These are phyloP conservation scores for Serendipita vermifera DNA, from an alignment of 768 basidiomycete genomes.

Conservation along the genomic window DNA sequence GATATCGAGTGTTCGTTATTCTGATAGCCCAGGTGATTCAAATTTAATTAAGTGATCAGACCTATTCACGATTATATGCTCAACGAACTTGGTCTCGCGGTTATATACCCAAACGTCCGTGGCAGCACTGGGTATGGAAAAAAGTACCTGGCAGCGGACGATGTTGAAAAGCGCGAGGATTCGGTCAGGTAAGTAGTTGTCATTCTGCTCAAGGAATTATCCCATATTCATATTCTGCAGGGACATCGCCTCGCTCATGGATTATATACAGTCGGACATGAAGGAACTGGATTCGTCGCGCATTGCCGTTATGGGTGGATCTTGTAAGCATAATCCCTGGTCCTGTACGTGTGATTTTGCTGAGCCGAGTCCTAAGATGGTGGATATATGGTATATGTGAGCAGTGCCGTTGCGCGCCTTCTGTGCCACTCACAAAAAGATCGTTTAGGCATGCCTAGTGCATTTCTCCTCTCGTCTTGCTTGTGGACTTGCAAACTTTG, in stretches of 20 bases:
- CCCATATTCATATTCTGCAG: constrained; percentile 15
- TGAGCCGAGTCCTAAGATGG: constrained; percentile 21
- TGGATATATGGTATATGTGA: constrained; percentile 31
- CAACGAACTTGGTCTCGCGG: constrained; percentile 29
- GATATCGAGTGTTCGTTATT: constrained; percentile 23
- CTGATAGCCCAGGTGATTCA: neutral
- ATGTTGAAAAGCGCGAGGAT: constrained; percentile 32
- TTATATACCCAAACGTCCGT: constrained; percentile 33
- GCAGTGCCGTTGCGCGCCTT: too few species aligned
- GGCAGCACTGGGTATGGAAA: constrained; percentile 33
- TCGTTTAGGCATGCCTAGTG: constrained; percentile 27
- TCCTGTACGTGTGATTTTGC: neutral
- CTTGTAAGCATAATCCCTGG: constrained; percentile 22
- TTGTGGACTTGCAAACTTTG: constrained; percentile 32
- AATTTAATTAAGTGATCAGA: neutral
- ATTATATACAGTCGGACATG: constrained; percentile 25
- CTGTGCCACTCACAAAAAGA: too few species aligned
- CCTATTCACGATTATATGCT: constrained; percentile 30
- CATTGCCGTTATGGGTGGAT: constrained; percentile 33
- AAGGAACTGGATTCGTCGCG: constrained; percentile 25
- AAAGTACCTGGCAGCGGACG: constrained; percentile 29
- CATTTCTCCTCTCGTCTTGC: constrained; percentile 31
- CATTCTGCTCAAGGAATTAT: neutral
- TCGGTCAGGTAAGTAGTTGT: constrained; percentile 26
- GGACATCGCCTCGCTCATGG: constrained; percentile 29